Evolutionary conservation across 192 early-diverging fungal genomes (phyloP), one percentile per base, ranked within the genome.

Genomic region (Coemansia sp.): DNA sequence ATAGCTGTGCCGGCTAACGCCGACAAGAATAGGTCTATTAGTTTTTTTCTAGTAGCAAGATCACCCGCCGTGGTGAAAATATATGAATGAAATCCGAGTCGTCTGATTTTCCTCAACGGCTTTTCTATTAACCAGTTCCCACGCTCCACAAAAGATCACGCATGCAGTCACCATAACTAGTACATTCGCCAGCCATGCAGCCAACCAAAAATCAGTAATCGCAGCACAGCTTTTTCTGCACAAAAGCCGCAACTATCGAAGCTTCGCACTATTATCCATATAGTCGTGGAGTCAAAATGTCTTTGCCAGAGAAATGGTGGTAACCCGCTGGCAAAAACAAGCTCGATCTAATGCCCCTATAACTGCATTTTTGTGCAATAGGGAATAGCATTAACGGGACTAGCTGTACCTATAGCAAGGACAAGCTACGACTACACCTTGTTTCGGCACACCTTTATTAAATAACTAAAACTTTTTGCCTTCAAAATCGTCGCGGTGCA

Each of bases 241-340:
- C 7, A 14, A 18, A 56, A 15, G 10, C 55, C 26, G 74, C 74
- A 70, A 63, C 74, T 63, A 63, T 76, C 74, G 74, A 76, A 76
- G 74, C 74, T 76, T 67, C 61, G 26, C 31, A 58, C 62, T 44
- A 40, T 47, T 66, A 38, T 55, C 73, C 37, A 61, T 70, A 63
- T 58, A 53, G 46, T 47, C 3, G 37, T 34, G 60, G 36, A 76
- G 68, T 76, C 74, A 76, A 76, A 60, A 60, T 60, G 68, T 49
- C 14, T n/a, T 70, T 68, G 64, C 9, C 31, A 34, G 31, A 34
- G 66, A 18, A 76, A 6, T 11, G 36, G 66, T 2, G 54, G 21
- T 17, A 8, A 28, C 15, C 8, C 6, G 9, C 20, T 8, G 21
- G 51, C 51, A 52, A 25, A 23, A 52, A 7, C 24, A 34, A 34